Evolutionary conservation across 1,284 basidiomycete species (phyloP).

Genomic region (Sporisorium graminicola): DNA sequence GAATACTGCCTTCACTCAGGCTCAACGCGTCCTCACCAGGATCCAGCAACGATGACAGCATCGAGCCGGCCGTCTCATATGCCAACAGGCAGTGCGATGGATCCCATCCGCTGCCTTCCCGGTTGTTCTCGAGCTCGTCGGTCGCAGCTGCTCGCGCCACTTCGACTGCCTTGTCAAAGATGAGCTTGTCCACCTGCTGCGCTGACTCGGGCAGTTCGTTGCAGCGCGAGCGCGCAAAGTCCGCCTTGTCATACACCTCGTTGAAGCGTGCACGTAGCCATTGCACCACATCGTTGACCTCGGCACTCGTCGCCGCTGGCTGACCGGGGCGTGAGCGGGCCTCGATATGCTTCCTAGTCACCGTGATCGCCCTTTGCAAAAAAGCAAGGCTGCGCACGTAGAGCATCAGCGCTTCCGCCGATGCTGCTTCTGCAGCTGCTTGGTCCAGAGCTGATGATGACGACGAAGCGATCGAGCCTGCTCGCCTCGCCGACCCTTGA

Average conservation of each 20-base stretch:
- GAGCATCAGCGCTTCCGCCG: constrained; percentile 84
- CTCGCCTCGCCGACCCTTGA: constrained; percentile 25
- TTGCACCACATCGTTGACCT: constrained; percentile 75
- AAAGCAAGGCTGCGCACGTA: constrained; percentile 95
- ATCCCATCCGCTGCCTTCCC: constrained; percentile 76
- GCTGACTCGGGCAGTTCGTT: constrained; percentile 72
- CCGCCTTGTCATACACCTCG: constrained; percentile 75
- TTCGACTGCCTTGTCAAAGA: constrained; percentile 75
- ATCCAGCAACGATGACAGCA: constrained; percentile 89
- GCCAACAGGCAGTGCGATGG: constrained; percentile 83
- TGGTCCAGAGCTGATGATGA: constrained; percentile 44
- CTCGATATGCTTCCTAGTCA: constrained; percentile 70
- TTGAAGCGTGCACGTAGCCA: constrained; percentile 75
- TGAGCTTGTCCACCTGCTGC: constrained; percentile 72
- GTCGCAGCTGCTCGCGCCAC: constrained; percentile 87
- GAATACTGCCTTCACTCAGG: constrained; percentile 56
- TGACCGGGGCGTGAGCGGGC: constrained; percentile 55
- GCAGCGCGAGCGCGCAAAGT: constrained; percentile 73
- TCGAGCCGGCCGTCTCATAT: constrained; percentile 94
- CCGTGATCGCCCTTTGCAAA: constrained; percentile 84
- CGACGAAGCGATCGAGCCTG: constrained; percentile 40
- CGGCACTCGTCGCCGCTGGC: constrained; percentile 69
- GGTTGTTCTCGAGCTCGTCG: constrained; percentile 80
- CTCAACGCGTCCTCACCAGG: constrained; percentile 80
- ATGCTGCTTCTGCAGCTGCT: constrained; percentile 66